phyloP scores from a whole-genome alignment of 225 moss, liverwort and hornwort species.

The Straminergon stramineum region DNA sequence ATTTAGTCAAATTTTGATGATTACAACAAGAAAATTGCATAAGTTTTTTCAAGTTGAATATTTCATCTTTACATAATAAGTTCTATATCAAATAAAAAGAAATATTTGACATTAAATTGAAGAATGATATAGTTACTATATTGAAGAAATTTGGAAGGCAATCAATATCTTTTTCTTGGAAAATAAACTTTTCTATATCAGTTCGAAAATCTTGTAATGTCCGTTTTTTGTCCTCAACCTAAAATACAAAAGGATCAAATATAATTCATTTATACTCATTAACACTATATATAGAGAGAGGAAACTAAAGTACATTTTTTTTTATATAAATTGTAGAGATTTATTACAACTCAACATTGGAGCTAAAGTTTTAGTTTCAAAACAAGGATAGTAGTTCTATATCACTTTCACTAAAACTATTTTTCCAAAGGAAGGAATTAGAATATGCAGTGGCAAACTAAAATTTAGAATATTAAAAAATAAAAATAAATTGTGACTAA shows the following conservation, averaged over 20 bases:
- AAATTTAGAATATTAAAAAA: not conserved
- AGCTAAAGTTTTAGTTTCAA: too few relatives aligned
- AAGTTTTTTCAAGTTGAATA: not conserved
- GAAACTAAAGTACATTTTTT: too few relatives aligned
- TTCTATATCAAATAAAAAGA: too few relatives aligned
- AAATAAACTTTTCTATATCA: conserved; percentile 21
- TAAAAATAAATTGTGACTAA: too few relatives aligned
- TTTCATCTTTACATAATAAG: not conserved
- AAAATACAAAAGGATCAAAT: not conserved
- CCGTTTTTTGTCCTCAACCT: conserved; percentile 9
- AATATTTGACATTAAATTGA: not conserved
- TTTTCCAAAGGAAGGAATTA: not conserved
- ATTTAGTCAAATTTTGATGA: not conserved
- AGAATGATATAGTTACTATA: not conserved
- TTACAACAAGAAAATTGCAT: not conserved
- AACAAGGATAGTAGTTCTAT: accelerated
- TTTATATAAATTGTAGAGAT: not conserved
- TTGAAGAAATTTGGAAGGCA: conserved; percentile 3
- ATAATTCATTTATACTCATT: not conserved
- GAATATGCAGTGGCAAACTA: not conserved
- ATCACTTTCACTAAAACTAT: accelerated
- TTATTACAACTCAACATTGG: not conserved
- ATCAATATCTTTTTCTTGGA: conserved; percentile 7
- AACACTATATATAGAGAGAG: too few relatives aligned
- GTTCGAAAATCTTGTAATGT: conserved; percentile 9